Evolutionary conservation across 1,139 yeast species (phyloP), one percentile per base, ranked within the genome.

Genomic region (Geotrichum citri-aurantii): DNA sequence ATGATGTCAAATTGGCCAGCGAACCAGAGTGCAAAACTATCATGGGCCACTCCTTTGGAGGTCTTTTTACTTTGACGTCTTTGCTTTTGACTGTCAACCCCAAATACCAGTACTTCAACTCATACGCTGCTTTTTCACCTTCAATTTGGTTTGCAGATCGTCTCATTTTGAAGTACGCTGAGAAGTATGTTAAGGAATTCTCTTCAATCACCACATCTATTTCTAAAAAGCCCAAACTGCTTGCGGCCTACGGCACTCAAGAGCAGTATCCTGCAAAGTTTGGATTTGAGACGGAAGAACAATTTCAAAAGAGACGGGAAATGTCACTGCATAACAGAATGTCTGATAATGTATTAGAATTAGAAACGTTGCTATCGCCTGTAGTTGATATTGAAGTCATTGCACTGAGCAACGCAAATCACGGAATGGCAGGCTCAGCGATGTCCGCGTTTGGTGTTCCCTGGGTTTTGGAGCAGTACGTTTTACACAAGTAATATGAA

Each of bases 31-130:
- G 49, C 23, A 50, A 31, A 14, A 17, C 48, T 10, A 10, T 55
- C 14, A 55, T 55, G 50, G 58, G 58, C 31, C 58, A 55, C 37
- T 55, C 58, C 3, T 55, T 55, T 29, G 58, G 58, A 7, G 58
- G 54, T 1, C 47, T 55, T n/a, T 55, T 55, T 29, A 51, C 54
- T 7, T 26, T 55, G 44, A 44, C 50, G 5, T 17, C 50, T 14
- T 33, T 55, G 12, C 47, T 42, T 11, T 29, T 44, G 14, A 31
- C 40, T 19, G 40, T 29, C 17, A 54, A 44, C 14, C 37, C 42
- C 6, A n/a, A 31, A 26, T 17, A 24, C n/a, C 50, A 23, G 11
- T 55, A 48, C 33, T 55, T 55, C 31, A 24, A 48, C n/a, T 44
- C 58, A 2, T 55, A 50, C 24, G 47, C 44, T 17, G 50, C 58